Evolutionary conservation across 2,329 filamentous ascomycete genomes (phyloP).

Genomic region (Aspergillus flavus): DNA sequence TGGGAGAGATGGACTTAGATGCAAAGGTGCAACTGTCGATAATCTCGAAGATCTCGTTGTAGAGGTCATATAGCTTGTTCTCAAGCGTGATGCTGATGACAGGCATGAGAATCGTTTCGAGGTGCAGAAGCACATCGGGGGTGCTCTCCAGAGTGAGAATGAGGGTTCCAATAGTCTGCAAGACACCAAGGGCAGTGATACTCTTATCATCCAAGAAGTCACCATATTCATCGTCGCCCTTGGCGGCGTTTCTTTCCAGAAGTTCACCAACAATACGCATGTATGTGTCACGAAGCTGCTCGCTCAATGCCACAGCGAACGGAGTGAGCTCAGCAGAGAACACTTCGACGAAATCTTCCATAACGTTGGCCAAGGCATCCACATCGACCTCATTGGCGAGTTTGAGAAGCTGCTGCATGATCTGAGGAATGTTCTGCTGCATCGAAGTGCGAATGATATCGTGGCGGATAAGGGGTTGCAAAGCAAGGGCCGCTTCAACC

Average conservation of each 20-base stretch:
- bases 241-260: conserved; percentile 78
- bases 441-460: conserved; percentile 92
- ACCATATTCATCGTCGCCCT: conserved; percentile 78
- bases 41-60: conserved; percentile 98
- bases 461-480: conserved; percentile 94
- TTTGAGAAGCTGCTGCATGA: conserved; percentile 98
- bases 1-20: conserved; percentile 90
- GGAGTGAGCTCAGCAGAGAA: conserved; percentile 96
- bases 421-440: conserved; percentile 97
- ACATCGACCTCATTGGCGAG: conserved; percentile 97
- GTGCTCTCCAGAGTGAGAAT: conserved; percentile 97
- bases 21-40: conserved; percentile 99
- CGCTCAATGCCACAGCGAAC: conserved; percentile 92
- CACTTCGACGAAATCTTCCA: conserved; percentile 99
- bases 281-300: conserved; percentile 95
- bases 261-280: conserved; percentile 90
- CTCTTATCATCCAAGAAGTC: conserved; percentile 98
- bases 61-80: conserved; percentile 96
- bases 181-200: conserved; percentile 91
- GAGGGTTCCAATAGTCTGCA: conserved; percentile 96
- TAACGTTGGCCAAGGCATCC: conserved; percentile 94
- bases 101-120: conserved; percentile 95
- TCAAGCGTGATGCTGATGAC: conserved; percentile 94
- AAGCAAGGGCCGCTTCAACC: conserved; percentile 88
- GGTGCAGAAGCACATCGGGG: conserved; percentile 88